phyloP scores from a whole-genome alignment of 768 basidiomycete genomes.

The Trametes sanguinea region DNA sequence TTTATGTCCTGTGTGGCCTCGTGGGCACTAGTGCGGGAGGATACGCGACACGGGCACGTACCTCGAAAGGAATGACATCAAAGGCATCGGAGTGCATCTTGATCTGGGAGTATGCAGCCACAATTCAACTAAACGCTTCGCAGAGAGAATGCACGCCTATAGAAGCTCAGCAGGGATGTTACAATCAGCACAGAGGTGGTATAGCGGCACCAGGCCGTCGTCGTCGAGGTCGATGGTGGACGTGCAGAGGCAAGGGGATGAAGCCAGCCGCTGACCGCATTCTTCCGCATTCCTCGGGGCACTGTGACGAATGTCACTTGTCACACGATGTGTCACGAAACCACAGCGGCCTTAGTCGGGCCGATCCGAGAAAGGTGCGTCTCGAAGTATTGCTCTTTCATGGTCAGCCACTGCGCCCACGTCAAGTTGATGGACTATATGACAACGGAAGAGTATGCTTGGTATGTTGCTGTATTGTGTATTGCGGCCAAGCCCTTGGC shows the following conservation, averaged over 20 bases:
- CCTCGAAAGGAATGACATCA: conserved; percentile 87
- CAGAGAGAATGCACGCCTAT: background rate
- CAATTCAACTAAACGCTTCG: background rate
- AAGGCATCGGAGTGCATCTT: conserved; percentile 64
- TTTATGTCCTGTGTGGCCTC: conserved; percentile 66
- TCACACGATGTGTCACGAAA: background rate
- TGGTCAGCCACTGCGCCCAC: background rate
- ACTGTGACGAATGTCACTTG: conserved; percentile 11
- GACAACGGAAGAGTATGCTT: too few relatives aligned
- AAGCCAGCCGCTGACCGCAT: conserved; percentile 18
- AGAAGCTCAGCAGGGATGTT: background rate
- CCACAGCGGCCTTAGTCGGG: background rate
- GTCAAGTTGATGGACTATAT: too few relatives aligned
- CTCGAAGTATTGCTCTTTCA: background rate
- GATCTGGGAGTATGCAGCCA: conserved; percentile 14
- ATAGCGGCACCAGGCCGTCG: conserved; percentile 18
- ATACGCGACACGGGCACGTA: conserved; percentile 34
- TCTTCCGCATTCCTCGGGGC: background rate
- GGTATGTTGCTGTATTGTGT: too few relatives aligned
- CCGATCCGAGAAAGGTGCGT: background rate
- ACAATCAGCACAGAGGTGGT: background rate
- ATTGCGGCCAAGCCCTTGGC: too few relatives aligned
- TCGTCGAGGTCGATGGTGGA: conserved; percentile 16
- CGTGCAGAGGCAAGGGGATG: conserved; percentile 4
- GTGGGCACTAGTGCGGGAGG: conserved; percentile 13